phyloP scores from a whole-genome alignment of 495 filamentous ascomycete genomes.

The Clavariopsis aquatica region DNA sequence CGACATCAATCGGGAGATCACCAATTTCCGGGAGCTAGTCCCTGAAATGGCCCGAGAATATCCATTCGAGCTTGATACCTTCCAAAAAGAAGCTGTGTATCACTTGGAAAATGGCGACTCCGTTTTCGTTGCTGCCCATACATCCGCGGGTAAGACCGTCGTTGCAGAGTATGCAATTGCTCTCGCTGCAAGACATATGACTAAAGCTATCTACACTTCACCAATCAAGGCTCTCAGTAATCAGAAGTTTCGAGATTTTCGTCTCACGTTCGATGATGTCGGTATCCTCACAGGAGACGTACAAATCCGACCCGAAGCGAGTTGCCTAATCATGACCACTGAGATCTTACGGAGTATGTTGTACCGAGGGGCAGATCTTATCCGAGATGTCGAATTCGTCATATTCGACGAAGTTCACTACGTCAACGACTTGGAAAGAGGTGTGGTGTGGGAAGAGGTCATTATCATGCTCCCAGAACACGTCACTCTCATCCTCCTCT shows the following conservation, averaged over 20 bases:
- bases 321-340: constrained; percentile 98
- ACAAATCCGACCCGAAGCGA: constrained; percentile 96
- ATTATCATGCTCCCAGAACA: constrained; percentile 99
- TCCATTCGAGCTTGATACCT: constrained; percentile 96
- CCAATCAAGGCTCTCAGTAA: constrained; percentile 98
- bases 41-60: constrained; percentile 94
- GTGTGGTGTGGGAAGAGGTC: constrained; percentile 98
- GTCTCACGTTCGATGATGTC: constrained; percentile 85
- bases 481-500: constrained; percentile 90
- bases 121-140: constrained; percentile 98
- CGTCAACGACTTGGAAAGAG: constrained; percentile 95
- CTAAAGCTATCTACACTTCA: constrained; percentile 97
- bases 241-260: constrained; percentile 96
- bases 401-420: constrained; percentile 99
- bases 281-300: constrained; percentile 97
- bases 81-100: constrained; percentile 98
- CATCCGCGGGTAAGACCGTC: constrained; percentile 96
- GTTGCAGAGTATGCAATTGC: constrained; percentile 98
- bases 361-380: constrained; percentile 92
- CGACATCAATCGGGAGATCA: constrained; percentile 84
- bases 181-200: constrained; percentile 94
- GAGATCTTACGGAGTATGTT: constrained; percentile 98
- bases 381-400: constrained; percentile 96
- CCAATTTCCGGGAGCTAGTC: constrained; percentile 89
- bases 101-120: constrained; percentile 96